Percentiles rank a stretch among this genome's conserved stretches.
phyloP scores from a whole-genome alignment of 139 green algal species.

The Raphidocelis subcapitata region DNA sequence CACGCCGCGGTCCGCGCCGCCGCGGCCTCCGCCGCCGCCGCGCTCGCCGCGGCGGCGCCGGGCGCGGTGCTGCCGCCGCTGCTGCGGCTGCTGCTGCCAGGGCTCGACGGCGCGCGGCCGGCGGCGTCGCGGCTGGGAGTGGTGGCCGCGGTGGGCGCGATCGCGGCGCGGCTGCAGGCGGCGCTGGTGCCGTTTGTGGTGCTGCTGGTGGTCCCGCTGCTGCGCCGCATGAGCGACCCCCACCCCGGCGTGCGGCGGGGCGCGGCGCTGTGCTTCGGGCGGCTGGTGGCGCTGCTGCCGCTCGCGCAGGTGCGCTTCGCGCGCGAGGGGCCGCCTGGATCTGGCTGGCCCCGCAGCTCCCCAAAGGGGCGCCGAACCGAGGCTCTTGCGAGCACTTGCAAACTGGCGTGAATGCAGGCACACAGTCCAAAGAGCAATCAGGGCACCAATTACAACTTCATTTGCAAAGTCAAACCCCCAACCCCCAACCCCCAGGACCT shows the following conservation, averaged over 20 bases:
- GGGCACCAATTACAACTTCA: too few relatives aligned
- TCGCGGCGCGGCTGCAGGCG: constrained; percentile 26
- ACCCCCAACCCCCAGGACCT: constrained; percentile 60
- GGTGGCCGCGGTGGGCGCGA: constrained; percentile 31
- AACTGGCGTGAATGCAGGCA: too few relatives aligned
- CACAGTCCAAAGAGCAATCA: too few relatives aligned
- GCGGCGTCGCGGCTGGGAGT: constrained; percentile 34
- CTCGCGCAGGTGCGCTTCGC: constrained; percentile 57
- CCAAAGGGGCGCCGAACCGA: too few relatives aligned
- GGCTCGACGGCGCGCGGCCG: constrained; percentile 27
- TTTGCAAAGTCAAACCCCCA: background rate
- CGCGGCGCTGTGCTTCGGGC: constrained; percentile 77
- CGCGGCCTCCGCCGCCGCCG: constrained; percentile 39
- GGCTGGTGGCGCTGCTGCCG: constrained; percentile 84
- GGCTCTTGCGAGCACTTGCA: too few relatives aligned
- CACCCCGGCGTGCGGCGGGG: constrained; percentile 45
- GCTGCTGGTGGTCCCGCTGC: constrained; percentile 87
- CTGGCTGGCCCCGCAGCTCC: too few relatives aligned
- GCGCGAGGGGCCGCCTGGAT: too few relatives aligned
- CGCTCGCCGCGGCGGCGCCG: constrained; percentile 40
- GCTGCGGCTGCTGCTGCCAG: constrained; percentile 50
- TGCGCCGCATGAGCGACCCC: constrained; percentile 88
- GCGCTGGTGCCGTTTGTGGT: constrained; percentile 67
- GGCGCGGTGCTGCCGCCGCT: constrained; percentile 52
- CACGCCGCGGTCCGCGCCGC: constrained; percentile 48